Evolutionary conservation across 176 grass and related monocot genomes (phyloP).

Genomic region (Oryza meridionalis): DNA sequence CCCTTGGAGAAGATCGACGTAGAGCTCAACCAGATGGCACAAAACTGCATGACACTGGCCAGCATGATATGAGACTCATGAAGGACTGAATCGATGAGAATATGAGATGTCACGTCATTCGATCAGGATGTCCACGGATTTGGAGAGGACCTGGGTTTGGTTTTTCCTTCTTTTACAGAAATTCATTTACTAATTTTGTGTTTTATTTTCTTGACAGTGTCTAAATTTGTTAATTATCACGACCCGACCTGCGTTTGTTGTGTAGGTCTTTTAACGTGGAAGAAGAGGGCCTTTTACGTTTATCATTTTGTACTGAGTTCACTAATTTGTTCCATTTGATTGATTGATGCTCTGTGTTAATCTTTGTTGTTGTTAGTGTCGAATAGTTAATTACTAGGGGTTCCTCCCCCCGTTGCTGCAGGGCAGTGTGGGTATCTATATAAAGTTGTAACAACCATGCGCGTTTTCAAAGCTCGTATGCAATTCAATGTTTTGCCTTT

Average conservation of each 20-base stretch:
- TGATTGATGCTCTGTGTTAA: neutral
- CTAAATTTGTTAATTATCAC: neutral
- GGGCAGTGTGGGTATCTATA: neutral
- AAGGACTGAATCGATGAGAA: neutral
- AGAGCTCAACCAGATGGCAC: constrained; percentile 49
- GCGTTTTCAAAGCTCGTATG: neutral
- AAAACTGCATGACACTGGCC: constrained; percentile 56
- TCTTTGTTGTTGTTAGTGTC: neutral
- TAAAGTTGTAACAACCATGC: neutral
- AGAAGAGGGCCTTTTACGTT: constrained; percentile 12
- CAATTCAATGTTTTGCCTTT: neutral
- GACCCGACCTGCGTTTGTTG: constrained; percentile 5
- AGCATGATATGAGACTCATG: constrained; percentile 42
- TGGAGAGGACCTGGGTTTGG: constrained; percentile 15
- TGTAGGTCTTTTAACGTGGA: constrained; percentile 33
- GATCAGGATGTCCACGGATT: constrained; percentile 12
- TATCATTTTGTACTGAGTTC: neutral
- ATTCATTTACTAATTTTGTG: constrained; percentile 1
- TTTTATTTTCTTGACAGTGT: neutral
- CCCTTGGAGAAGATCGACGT: constrained; percentile 45
- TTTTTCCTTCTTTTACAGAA: neutral
- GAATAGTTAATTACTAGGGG: neutral
- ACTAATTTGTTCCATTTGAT: neutral
- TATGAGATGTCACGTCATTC: neutral
- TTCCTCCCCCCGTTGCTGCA: no score